phyloP scores from a whole-genome alignment of 345 rosid species.

The Turritis glabra region DNA sequence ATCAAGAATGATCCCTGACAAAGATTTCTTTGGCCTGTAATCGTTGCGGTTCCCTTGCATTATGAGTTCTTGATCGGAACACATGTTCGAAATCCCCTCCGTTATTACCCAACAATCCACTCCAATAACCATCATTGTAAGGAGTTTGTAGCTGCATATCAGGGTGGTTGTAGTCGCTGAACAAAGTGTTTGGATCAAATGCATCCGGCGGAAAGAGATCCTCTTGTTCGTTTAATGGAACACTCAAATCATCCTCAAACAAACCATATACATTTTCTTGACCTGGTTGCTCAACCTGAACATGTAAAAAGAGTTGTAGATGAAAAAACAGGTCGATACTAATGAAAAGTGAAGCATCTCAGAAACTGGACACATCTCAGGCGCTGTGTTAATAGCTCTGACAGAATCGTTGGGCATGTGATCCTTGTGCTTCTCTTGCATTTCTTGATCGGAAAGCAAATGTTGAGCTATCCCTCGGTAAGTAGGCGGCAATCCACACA shows the following conservation, averaged over 20 bases:
- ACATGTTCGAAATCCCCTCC: no score
- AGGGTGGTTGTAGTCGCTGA: not conserved
- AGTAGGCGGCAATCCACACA: no score
- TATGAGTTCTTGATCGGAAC: no score
- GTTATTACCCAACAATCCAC: no score
- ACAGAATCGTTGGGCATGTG: no score
- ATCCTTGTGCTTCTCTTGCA: no score
- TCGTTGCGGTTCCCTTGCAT: not conserved
- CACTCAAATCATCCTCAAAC: not conserved
- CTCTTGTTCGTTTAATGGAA: not conserved
- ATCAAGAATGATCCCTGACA: conserved; percentile 8
- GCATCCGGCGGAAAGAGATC: not conserved
- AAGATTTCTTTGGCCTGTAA: conserved; percentile 9
- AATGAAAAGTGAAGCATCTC: no score
- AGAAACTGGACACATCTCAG: conserved; percentile 9
- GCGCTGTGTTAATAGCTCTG: not conserved
- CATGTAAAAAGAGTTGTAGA: not conserved
- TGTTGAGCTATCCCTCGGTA: no score
- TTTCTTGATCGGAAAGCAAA: no score
- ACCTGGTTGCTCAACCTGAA: conserved; percentile 6
- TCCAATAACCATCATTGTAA: no score
- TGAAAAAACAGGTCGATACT: not conserved
- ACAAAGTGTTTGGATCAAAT: not conserved
- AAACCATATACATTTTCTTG: not conserved
- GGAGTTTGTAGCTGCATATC: no score